Evolutionary conservation across 805 yeast genomes (phyloP).

Genomic region (Nakazawaea wyomingensis): DNA sequence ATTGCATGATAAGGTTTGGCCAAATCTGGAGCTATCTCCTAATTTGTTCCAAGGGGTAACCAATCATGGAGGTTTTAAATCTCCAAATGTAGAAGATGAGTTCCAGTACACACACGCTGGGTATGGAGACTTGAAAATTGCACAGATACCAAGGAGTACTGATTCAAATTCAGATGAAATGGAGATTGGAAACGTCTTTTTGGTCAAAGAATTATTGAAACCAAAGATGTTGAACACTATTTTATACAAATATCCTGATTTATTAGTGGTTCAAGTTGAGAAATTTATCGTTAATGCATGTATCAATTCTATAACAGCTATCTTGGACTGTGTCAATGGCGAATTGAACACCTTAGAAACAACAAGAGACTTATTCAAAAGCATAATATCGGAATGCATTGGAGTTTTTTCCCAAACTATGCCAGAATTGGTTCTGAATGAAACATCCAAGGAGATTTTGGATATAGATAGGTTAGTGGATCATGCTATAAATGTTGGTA

Average conservation of each 20-base stretch:
- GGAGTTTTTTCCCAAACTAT: constrained; percentile 32
- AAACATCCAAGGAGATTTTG: constrained; percentile 28
- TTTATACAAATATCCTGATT: constrained; percentile 33
- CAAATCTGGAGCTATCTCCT: constrained; percentile 36
- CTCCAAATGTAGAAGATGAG: constrained; percentile 24
- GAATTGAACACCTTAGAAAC: constrained; percentile 45
- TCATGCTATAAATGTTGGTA: constrained; percentile 23
- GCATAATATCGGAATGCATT: constrained; percentile 41
- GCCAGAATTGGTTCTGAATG: constrained; percentile 24
- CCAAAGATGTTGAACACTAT: constrained; percentile 25
- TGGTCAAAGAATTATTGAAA: constrained; percentile 20
- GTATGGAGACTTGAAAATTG: constrained; percentile 53
- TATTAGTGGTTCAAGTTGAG: constrained; percentile 56
- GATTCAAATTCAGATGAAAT: constrained; percentile 19
- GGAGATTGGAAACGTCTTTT: constrained; percentile 18
- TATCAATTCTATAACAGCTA: constrained; percentile 78
- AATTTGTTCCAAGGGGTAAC: constrained; percentile 68
- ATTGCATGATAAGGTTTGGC: constrained; percentile 52
- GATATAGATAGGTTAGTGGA: constrained; percentile 30
- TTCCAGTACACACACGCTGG: constrained; percentile 66
- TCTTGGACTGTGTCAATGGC: constrained; percentile 75
- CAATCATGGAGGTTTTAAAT: constrained; percentile 75
- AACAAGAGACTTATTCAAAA: constrained; percentile 28
- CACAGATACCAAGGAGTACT: constrained; percentile 42
- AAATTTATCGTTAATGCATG: constrained; percentile 79